These are phyloP conservation scores for Yamadazyma songkhlaensis DNA, from an alignment of 1,139 yeast genomes.

Conservation along the genomic window DNA sequence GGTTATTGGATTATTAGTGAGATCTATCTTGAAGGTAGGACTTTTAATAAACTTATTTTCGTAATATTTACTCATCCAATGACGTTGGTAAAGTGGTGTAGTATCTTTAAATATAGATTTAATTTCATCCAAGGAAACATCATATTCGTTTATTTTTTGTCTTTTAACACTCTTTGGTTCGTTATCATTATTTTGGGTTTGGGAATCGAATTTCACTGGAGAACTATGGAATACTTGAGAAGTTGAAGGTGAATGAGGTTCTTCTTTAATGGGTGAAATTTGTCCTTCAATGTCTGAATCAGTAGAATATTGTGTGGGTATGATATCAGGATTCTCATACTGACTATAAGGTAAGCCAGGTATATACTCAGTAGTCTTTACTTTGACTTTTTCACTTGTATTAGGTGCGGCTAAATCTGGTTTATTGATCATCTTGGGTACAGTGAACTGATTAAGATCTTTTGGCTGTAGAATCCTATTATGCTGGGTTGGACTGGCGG, in stretches of 20 bases:
- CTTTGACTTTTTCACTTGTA: slow-evolving; percentile 1
- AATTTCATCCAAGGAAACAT: slow-evolving; percentile 2
- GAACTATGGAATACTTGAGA: slow-evolving; percentile 1
- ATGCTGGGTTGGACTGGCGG: neutral
- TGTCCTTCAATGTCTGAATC: slow-evolving; percentile 6
- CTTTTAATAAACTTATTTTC: slow-evolving; percentile 19
- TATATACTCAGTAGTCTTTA: slow-evolving; percentile 2
- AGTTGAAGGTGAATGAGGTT: neutral
- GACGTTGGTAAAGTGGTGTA: slow-evolving; percentile 30
- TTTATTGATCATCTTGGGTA: neutral
- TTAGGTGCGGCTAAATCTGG: neutral
- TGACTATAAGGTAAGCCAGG: slow-evolving; percentile 3
- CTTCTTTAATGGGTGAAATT: neutral
- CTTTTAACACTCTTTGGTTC: neutral
- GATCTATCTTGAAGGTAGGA: slow-evolving; percentile 22
- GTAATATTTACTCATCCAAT: slow-evolving; percentile 25
- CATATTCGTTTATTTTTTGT: slow-evolving; percentile 6
- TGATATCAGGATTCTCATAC: slow-evolving; percentile 6
- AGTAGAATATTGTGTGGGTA: slow-evolving; percentile 15
- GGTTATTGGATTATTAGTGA: slow-evolving; percentile 27
- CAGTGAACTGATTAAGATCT: neutral
- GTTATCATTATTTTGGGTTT: neutral
- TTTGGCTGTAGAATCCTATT: neutral
- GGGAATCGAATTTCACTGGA: neutral
- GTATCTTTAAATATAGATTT: neutral